Evolutionary conservation across 345 rosid genomes (phyloP), one percentile per base, ranked within the genome.

Genomic region (Odontarrhena argentea): DNA sequence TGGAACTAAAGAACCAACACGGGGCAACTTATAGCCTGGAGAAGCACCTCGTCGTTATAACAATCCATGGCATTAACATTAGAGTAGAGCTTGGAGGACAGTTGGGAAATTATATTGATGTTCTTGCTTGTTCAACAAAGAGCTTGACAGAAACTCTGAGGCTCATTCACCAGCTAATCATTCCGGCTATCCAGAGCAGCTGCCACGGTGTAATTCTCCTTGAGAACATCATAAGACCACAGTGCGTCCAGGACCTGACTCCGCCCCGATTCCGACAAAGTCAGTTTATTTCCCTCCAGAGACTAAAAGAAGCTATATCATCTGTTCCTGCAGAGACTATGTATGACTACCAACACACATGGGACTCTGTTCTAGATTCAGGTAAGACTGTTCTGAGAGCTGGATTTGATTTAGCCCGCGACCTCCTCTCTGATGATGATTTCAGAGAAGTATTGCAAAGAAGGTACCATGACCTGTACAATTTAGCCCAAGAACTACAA

Each of bases 81-180:
- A 88, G 97, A 71, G 82, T 91, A 55, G 99, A 93, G 76, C 92
- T 91, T 65, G 97, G 97, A 52, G 97, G 96, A 72, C 97, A 91
- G 65, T 63, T 87, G 50, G 96, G 95, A 43, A 76, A 94, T 74
- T 84, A 86, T 81, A 77, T 94, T 57, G 96, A 91, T 76, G 80
- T 94, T 53, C 89, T 94, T 44, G 87, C 95, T 63, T 91, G 96
- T 75, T 94, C 97, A 58, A 87, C 89, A 44, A 85, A 86, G 81
- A 94, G 79, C 87, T 76, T 94, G 69, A 87, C 96, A 14, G 95
- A 88, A 80, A 91, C 92, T 14, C 83, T 94, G 18, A 77, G 87
- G 70, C 85, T 85, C 63, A 76, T 91, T 66, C 81, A 91, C 59
- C 94, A 86, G 79, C 86, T 91, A 53, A 77, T 91, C 53, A 70